Conservation (phyloP, 23 red algal genomes). For the Gracilaria domingensis region DNA sequence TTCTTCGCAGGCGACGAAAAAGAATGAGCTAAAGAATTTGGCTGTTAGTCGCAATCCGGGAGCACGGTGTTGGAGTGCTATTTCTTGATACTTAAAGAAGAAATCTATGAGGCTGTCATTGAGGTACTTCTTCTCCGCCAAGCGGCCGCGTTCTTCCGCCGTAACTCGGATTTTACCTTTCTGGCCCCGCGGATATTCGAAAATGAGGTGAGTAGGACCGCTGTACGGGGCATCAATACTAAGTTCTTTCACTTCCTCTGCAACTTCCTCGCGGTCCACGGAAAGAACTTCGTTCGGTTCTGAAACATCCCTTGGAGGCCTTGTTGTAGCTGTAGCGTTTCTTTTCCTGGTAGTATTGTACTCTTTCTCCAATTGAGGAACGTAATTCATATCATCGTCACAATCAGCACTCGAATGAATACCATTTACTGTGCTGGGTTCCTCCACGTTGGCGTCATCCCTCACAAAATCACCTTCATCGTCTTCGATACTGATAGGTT, state of each 20-base stretch:
- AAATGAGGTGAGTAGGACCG: conserved; percentile 69
- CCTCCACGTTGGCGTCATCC: background rate
- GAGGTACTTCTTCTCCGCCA: conserved; percentile 68
- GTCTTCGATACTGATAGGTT: background rate
- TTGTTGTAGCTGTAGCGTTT: background rate
- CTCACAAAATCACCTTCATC: background rate
- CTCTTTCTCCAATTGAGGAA: background rate
- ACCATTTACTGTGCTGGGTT: background rate
- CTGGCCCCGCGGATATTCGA: conserved; percentile 68
- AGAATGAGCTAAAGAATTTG: conserved; percentile 91
- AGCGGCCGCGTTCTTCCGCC: conserved; percentile 72
- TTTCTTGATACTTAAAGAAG: conserved; percentile 74
- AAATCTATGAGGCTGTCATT: conserved; percentile 94
- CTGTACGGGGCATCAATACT: conserved; percentile 34
- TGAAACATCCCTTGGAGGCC: background rate
- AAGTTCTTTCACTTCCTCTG: conserved; percentile 47
- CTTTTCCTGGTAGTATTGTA: background rate
- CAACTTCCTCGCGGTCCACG: conserved; percentile 6
- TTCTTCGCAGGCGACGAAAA: conserved; percentile 68
- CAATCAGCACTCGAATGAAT: background rate
- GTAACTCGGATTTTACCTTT: conserved; percentile 75
- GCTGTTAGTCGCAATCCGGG: background rate
- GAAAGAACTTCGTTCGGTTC: background rate
- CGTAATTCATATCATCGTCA: background rate
- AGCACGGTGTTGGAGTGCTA: conserved; percentile 12